Conservation (phyloP, 495 filamentous ascomycete genomes). For the Podospora sp. region DNA sequence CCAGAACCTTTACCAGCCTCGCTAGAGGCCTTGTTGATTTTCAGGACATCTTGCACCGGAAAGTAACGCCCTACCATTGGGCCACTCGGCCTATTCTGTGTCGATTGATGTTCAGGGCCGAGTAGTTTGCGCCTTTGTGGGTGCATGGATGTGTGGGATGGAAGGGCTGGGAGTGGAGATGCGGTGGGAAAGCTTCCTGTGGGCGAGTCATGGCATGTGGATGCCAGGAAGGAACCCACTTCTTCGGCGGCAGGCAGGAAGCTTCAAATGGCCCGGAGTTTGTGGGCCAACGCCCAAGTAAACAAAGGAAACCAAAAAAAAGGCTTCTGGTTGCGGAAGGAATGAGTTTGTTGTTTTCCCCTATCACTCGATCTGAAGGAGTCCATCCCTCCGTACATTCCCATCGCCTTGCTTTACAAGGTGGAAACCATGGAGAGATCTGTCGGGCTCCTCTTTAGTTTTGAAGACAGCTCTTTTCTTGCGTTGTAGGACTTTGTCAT, state of each 20-base stretch:
- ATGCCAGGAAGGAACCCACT: neutral
- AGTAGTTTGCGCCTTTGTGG: neutral
- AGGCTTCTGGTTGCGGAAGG: too few relatives aligned
- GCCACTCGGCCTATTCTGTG: neutral
- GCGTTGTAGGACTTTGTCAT: too few relatives aligned
- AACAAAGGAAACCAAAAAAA: neutral
- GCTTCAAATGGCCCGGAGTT: neutral
- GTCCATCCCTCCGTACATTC: too few relatives aligned
- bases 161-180: neutral
- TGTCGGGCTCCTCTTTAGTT: too few relatives aligned
- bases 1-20: conserved; percentile 13
- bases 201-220: neutral
- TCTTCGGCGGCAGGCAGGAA: neutral
- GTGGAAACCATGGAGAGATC: too few relatives aligned
- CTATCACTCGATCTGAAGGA: too few relatives aligned
- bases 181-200: neutral
- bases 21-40: neutral
- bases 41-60: conserved; percentile 3
- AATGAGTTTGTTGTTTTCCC: too few relatives aligned
- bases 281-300: neutral
- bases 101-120: neutral
- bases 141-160: neutral
- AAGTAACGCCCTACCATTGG: conserved; percentile 16
- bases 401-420: too few relatives aligned
- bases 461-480: too few relatives aligned